Percentiles rank a stretch among this genome's conserved stretches.
Conservation (phyloP, 352 stramenopile genomes). For the Nothophytophthora sp. region DNA sequence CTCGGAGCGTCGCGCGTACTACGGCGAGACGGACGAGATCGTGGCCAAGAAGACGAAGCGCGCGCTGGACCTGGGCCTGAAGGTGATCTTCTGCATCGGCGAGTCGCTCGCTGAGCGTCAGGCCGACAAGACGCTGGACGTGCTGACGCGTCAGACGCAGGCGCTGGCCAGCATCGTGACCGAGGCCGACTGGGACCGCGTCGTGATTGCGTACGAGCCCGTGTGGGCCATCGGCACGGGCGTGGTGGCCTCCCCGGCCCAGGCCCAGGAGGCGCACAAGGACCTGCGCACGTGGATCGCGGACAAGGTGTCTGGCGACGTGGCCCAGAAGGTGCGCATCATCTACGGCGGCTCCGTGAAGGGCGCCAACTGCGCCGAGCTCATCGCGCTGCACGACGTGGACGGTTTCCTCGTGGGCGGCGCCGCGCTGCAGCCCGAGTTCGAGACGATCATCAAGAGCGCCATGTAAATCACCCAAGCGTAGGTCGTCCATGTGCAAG, state of each 20-base stretch:
- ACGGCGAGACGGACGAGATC: constrained; percentile 87
- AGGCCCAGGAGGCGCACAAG: constrained; percentile 90
- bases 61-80: constrained; percentile 80
- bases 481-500: no score
- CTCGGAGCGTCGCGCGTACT: constrained; percentile 86
- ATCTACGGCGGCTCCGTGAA: constrained; percentile 92
- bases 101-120: constrained; percentile 90
- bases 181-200: constrained; percentile 57
- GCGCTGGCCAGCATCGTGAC: constrained; percentile 82
- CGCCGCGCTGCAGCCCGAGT: constrained; percentile 88
- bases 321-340: constrained; percentile 71
- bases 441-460: constrained; percentile 81
- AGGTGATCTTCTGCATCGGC: constrained; percentile 95
- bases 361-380: constrained; percentile 76
- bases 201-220: constrained; percentile 96
- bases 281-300: constrained; percentile 72
- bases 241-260: constrained; percentile 91
- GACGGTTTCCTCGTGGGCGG: constrained; percentile 92
- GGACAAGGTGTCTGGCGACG: constrained; percentile 45
- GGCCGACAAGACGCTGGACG: constrained; percentile 82
- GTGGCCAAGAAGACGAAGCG: constrained; percentile 91
- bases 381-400: constrained; percentile 75
- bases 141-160: constrained; percentile 94
- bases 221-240: constrained; percentile 97
- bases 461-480: constrained; percentile 33